Conservation (phyloP, 768 basidiomycete genomes). For the Gymnopilus junonius region DNA sequence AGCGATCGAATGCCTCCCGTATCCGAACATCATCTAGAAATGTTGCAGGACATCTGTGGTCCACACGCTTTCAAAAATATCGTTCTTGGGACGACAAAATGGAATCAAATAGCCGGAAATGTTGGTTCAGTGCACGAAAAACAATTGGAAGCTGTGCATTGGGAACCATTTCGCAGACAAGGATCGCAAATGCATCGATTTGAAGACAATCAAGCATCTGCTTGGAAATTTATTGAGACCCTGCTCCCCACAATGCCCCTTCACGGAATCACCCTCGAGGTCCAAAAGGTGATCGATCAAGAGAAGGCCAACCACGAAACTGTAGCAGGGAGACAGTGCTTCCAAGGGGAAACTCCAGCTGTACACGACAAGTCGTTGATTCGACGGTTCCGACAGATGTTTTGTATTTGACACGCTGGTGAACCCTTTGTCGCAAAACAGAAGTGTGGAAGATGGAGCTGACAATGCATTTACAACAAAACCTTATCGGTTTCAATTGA, state of each 20-base stretch:
- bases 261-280: neutral
- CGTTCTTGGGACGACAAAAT: constrained; percentile 36
- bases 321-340: neutral
- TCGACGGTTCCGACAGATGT: neutral
- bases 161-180: neutral
- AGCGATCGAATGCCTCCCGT: constrained; percentile 36
- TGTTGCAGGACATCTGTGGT: constrained; percentile 43
- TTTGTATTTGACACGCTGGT: neutral
- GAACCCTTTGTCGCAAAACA: no score
- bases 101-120: neutral
- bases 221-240: neutral
- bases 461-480: no score
- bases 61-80: constrained; percentile 31
- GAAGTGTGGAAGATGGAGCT: no score
- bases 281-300: neutral
- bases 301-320: neutral
- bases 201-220: neutral
- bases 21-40: constrained; percentile 27
- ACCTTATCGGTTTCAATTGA: no score
- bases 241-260: neutral
- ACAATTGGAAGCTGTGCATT: neutral
- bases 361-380: neutral
- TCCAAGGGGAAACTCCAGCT: neutral
- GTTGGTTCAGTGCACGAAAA: neutral
- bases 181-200: neutral